Evolutionary conservation across 257 asterid species (phyloP), one percentile per base, ranked within the genome.

Genomic region (Solanum chilense): DNA sequence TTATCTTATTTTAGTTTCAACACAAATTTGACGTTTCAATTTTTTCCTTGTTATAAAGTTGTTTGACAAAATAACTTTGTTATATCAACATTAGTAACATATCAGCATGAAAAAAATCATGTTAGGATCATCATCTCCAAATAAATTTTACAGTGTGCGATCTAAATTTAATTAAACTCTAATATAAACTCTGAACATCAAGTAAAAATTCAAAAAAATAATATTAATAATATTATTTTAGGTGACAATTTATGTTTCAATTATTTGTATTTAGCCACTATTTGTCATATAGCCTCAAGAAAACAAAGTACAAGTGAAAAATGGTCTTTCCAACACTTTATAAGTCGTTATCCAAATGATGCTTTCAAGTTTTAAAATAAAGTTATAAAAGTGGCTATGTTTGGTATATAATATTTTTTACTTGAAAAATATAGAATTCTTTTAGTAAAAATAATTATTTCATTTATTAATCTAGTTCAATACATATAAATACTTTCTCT

Each of bases 61-160:
- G 5, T 3, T 4, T 7, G 64, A 56, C 0, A 4, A 4, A 6
- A 56, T 18, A 7, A 56, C 11, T 7, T 56, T 4, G 11, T 0
- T 18, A 56, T 56, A 56, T 56, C n/a, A 56, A 56, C 20, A 18
- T 62, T 62, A 62, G 31, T 10, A 62, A 62, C 15, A 62, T 23
- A 52, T 0, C n/a, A 18, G 1, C 11, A 7, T 16, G 10, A 1
- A 52, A 52, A 52, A 52, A 5, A 37, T 52, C 1, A 7, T 52
- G 23, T 52, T 52, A 23, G 1, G 0, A 18, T 3, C 1, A 23
- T 7, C 62, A 18, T 9, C 4, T 23, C 1, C 4, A 0, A 52
- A 18, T 52, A 0, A 9, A 3, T 3, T 23, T 7, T 52, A 10
- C 8, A 52, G 2, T 52, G 8, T 6, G n/a, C 1, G n/a, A 52